Evolutionary conservation across 177 flowering plant species (phyloP), one percentile per base, ranked within the genome.

Genomic region (Tripterygium wilfordii): DNA sequence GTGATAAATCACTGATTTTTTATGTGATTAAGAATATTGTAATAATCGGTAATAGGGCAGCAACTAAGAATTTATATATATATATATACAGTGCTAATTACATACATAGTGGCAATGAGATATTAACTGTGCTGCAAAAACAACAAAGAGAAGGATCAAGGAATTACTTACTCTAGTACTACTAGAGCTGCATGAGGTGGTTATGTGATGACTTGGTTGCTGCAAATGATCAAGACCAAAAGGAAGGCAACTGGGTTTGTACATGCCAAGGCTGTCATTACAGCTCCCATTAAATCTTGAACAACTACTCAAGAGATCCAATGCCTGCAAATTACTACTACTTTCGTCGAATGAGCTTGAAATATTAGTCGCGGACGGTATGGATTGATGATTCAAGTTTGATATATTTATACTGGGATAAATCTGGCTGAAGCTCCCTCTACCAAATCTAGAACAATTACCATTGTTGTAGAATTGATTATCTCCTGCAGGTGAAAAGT

Each of bases 391-490:
- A 37, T 56, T 68, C 57, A 61, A 49, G 51, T 54, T 72, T 0
- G 86, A 78, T 21, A 84, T 64, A 57, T 71, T 74, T 23, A 71
- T 47, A 29, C 72, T 84, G 12, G 97, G 92, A 38, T 65, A 70
- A 54, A 84, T 72, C 66, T 75, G 85, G 59, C 80, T 70, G 46
- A 65, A 74, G 48, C 32, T 63, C 13, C 76, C 67, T 36, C 70
- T 61, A 15, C 68, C 78, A 60, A 44, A 56, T 52, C 58, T 44
- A 14, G 51, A 26, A 49, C n/a, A 15, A 49, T 59, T 47, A 28
- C n/a, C n/a, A n/a, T n/a, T n/a, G n/a, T n/a, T n/a, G n/a, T n/a
- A n/a, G n/a, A n/a, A n/a, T n/a, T n/a, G n/a, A n/a, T n/a, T n/a
- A n/a, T n/a, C n/a, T n/a, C n/a, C 62, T 42, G 56, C 64, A 32